Evolutionary conservation across 2,329 filamentous ascomycete genomes (phyloP), one percentile per base, ranked within the genome.

Genomic region (Clarireedia paspali): DNA sequence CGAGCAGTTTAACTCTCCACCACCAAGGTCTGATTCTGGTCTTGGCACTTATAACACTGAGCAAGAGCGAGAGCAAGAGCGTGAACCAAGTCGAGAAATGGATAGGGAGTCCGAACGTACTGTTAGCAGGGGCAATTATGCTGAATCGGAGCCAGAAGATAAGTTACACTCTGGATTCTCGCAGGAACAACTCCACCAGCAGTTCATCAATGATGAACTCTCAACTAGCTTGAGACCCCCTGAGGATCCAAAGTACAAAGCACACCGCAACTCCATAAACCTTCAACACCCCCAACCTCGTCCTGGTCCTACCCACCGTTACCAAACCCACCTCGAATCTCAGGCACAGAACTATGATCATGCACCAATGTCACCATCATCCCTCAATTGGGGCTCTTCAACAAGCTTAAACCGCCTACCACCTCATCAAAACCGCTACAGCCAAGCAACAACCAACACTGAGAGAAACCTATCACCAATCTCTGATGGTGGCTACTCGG

Each of bases 1-100:
- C 27, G 48, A 56, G 17, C 53, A 40, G 30, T 46, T 20, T 39
- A 39, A 51, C 34, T 56, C 53, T 38, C 71, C 76, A 3, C 75
- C 75, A n/a, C 96, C 91, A 34, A 84, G 87, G 39, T 94, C 90
- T 9, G 87, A 82, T 0, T 94, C 89, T 0, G 87, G 91, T 64
- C 84, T 78, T 14, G 78, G 83, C 14, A 87, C 88, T 59, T 80
- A 50, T 24, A 47, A 30, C 27, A 54, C 52, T 12, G 52, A 54
- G n/a, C 52, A 50, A 36, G 46, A 55, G 5, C 53, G 26, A 45
- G 44, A 27, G 20, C 44, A 46, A 14, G 20, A 46, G 5, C 44
- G 23, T 14, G 20, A 24, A 24, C 44, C 14, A 47, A 24, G 23
- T 24, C 44, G 24, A 15, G 44, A 47, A 15, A 44, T 48, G 2